phyloP scores from a whole-genome alignment of 371 early-diverging fungal genomes.

The Rhizomucor miehei region DNA sequence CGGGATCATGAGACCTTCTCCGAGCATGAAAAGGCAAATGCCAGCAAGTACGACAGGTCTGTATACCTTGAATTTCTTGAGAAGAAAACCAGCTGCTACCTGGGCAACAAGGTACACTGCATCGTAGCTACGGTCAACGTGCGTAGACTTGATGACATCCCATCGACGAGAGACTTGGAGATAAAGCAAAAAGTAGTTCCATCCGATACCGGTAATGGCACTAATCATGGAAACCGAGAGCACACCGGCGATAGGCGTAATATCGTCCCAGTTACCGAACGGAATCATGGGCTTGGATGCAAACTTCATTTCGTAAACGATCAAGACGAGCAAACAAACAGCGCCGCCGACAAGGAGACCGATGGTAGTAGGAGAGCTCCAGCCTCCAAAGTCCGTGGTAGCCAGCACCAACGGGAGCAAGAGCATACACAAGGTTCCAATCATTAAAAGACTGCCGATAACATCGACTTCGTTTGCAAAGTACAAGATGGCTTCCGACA shows the following conservation, averaged over 20 bases:
- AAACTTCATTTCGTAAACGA: constrained; percentile 33
- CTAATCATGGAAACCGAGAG: constrained; percentile 33
- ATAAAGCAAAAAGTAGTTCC: constrained; percentile 36
- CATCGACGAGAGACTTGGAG: constrained; percentile 37
- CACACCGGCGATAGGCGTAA: constrained; percentile 36
- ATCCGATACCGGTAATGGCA: constrained; percentile 36
- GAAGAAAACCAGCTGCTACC: constrained; percentile 25
- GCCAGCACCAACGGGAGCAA: constrained; percentile 44
- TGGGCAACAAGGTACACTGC: constrained; percentile 32
- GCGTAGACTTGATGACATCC: constrained; percentile 15
- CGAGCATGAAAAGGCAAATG: constrained; percentile 30
- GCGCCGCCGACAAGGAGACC: constrained; percentile 31
- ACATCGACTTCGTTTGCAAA: constrained; percentile 35
- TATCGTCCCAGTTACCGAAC: constrained; percentile 34
- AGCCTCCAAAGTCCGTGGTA: constrained; percentile 32
- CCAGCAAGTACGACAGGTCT: constrained; percentile 43
- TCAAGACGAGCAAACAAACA: constrained; percentile 20
- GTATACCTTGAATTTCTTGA: constrained; percentile 32
- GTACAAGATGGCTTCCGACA: constrained; percentile 16
- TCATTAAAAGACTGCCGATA: constrained; percentile 38
- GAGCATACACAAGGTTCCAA: constrained; percentile 32
- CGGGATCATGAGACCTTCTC: constrained; percentile 49
- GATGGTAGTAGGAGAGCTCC: constrained; percentile 19
- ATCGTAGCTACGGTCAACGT: constrained; percentile 42
- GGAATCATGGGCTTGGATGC: constrained; percentile 38